These are phyloP conservation scores for Suhomyces wounanorum DNA, from an alignment of 1,139 yeast species.

Conservation along the genomic window DNA sequence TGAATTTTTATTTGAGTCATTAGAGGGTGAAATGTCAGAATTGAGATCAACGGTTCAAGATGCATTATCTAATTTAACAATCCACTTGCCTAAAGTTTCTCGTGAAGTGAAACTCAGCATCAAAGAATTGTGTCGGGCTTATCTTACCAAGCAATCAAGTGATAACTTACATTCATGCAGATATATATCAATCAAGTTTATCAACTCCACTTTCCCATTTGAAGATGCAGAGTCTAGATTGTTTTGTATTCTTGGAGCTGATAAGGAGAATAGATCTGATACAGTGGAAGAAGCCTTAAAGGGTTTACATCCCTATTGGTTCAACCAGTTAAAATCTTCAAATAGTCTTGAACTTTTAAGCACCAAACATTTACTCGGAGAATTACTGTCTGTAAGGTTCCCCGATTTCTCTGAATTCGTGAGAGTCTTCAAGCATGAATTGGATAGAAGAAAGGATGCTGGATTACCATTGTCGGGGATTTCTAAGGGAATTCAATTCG, in stretches of 20 bases:
- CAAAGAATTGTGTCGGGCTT: slow-evolving; percentile 42
- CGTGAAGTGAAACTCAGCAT: slow-evolving; percentile 42
- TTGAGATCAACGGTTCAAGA: slow-evolving; percentile 72
- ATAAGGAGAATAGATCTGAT: slow-evolving; percentile 62
- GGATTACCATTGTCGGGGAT: slow-evolving; percentile 8
- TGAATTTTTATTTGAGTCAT: slow-evolving; percentile 71
- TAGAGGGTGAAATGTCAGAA: slow-evolving; percentile 64
- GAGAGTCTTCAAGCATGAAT: slow-evolving; percentile 27
- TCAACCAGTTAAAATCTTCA: slow-evolving; percentile 44
- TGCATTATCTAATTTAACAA: slow-evolving; percentile 61
- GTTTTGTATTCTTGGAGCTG: slow-evolving; percentile 67
- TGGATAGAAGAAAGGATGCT: slow-evolving; percentile 21
- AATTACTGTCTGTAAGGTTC: slow-evolving; percentile 36
- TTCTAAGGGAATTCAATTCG: slow-evolving; percentile 41
- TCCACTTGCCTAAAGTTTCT: slow-evolving; percentile 48
- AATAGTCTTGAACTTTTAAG: slow-evolving; percentile 40
- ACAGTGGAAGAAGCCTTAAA: slow-evolving; percentile 77
- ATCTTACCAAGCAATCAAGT: slow-evolving; percentile 29
- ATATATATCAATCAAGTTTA: slow-evolving; percentile 65
- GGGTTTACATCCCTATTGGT: slow-evolving; percentile 83
- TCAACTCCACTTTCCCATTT: slow-evolving; percentile 68
- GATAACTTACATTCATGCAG: slow-evolving; percentile 46
- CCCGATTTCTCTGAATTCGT: slow-evolving; percentile 46
- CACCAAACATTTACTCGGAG: slow-evolving; percentile 42
- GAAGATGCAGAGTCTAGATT: slow-evolving; percentile 67